Conservation (phyloP, 1,284 basidiomycete species). For the Cystobasidium sp. region DNA sequence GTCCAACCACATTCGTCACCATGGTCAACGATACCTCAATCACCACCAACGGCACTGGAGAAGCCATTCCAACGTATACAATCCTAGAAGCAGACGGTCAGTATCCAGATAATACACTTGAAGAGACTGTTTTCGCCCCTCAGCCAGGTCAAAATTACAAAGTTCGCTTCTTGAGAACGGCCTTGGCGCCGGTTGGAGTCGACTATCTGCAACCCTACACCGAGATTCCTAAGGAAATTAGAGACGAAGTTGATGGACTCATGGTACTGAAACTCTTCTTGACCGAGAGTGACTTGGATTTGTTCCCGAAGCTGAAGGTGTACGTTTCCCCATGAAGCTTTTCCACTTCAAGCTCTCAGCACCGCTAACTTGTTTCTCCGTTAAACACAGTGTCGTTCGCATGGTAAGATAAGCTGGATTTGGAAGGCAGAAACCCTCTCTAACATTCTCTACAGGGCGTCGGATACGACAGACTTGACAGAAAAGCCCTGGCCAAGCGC, state of each 20-base stretch:
- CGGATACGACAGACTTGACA: constrained; percentile 49
- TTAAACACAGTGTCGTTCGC: constrained; percentile 20
- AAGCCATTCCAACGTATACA: constrained; percentile 25
- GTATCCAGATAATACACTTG: constrained; percentile 28
- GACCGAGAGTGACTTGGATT: constrained; percentile 43
- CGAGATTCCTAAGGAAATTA: constrained; percentile 39
- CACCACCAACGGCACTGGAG: not conserved
- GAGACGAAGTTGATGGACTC: constrained; percentile 42
- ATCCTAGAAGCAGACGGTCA: constrained; percentile 44
- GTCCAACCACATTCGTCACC: no score
- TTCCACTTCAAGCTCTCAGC: no score
- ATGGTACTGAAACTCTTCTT: constrained; percentile 42
- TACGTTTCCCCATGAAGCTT: not conserved
- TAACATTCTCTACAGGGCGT: constrained; percentile 41
- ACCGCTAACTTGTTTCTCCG: not conserved
- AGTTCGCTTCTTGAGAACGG: constrained; percentile 39
- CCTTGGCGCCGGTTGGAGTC: constrained; percentile 30
- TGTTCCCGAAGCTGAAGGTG: constrained; percentile 50
- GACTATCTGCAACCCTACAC: constrained; percentile 33
- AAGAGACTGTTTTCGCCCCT: constrained; percentile 39
- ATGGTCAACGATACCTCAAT: constrained; percentile 16
- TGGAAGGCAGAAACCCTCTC: not conserved
- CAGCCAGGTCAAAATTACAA: constrained; percentile 30
- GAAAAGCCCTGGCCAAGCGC: constrained; percentile 42
- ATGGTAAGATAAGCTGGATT: constrained; percentile 6